Evolutionary conservation across 352 stramenopile species (phyloP).

Genomic region (Blastocystis sp.): DNA sequence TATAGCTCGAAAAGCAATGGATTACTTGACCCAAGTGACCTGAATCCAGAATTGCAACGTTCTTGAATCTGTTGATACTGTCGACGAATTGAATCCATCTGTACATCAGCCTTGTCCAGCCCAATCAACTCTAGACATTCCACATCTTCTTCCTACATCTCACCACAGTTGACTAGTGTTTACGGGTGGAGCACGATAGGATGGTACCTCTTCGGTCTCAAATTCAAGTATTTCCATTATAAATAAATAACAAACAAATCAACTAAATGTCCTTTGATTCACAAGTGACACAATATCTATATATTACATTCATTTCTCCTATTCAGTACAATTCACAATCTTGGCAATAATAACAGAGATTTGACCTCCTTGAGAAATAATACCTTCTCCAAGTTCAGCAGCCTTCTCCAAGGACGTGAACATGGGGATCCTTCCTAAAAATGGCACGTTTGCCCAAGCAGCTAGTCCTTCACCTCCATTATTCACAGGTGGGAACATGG

Average conservation of each 20-base stretch:
- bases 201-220: background rate
- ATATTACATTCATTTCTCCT: background rate
- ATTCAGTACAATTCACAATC: constrained; percentile 36
- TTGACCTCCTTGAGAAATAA: constrained; percentile 72
- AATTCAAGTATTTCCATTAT: constrained; percentile 44
- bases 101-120: background rate
- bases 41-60: background rate
- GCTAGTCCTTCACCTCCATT: constrained; percentile 89
- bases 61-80: constrained; percentile 13
- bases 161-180: background rate
- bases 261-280: constrained; percentile 6
- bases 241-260: constrained; percentile 39
- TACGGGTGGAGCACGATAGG: constrained; percentile 21
- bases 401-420: constrained; percentile 91
- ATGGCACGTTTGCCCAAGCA: constrained; percentile 88
- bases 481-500: constrained; percentile 84
- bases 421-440: constrained; percentile 90
- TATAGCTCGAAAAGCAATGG: background rate
- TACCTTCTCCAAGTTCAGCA: constrained; percentile 86
- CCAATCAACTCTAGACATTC: background rate
- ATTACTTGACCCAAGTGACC: background rate
- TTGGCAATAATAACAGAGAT: constrained; percentile 4
- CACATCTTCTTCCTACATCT: constrained; percentile 8
- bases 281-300: constrained; percentile 50
- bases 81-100: constrained; percentile 11